phyloP scores from a whole-genome alignment of 208 protist genomes.

The Acanthamoeba healyi region DNA sequence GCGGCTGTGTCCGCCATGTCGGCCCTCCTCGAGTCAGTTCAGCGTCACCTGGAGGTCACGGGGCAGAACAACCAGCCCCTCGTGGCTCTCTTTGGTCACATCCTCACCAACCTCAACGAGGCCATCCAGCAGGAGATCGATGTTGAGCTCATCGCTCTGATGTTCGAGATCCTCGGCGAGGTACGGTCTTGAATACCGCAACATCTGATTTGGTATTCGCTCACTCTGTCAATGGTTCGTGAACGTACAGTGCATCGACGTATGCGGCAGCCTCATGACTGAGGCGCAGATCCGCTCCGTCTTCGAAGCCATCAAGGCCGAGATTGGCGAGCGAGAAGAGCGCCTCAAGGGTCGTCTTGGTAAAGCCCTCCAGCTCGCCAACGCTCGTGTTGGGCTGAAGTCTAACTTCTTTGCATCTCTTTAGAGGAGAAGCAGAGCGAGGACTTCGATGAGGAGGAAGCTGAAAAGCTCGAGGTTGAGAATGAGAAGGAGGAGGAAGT shows the following conservation, averaged over 20 bases:
- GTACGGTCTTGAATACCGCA: neutral
- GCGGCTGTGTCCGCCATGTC: slow-evolving; percentile 69
- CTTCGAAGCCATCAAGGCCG: slow-evolving; percentile 42
- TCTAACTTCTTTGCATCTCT: too few species aligned
- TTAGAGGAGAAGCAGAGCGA: slow-evolving; percentile 74
- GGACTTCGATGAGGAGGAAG: slow-evolving; percentile 76
- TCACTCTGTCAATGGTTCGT: neutral
- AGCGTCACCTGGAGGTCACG: slow-evolving; percentile 54
- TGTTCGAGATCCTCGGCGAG: slow-evolving; percentile 71
- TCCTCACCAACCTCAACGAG: slow-evolving; percentile 74
- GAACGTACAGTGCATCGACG: neutral
- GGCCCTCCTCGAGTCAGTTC: slow-evolving; percentile 30
- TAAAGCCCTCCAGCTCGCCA: too few species aligned
- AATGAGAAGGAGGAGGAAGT: slow-evolving; percentile 74
- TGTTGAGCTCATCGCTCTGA: slow-evolving; percentile 71
- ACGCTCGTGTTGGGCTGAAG: too few species aligned
- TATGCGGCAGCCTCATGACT: slow-evolving; percentile 51
- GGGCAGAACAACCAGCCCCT: neutral
- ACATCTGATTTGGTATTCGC: neutral
- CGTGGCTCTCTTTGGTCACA: slow-evolving; percentile 11
- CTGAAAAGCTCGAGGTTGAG: slow-evolving; percentile 79
- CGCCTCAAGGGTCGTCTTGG: slow-evolving; percentile 27
- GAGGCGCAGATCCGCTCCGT: slow-evolving; percentile 43
- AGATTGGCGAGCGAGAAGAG: slow-evolving; percentile 30
- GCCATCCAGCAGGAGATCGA: slow-evolving; percentile 81